phyloP scores from a whole-genome alignment of 2,329 filamentous ascomycete species.

The Trichothecium roseum region DNA sequence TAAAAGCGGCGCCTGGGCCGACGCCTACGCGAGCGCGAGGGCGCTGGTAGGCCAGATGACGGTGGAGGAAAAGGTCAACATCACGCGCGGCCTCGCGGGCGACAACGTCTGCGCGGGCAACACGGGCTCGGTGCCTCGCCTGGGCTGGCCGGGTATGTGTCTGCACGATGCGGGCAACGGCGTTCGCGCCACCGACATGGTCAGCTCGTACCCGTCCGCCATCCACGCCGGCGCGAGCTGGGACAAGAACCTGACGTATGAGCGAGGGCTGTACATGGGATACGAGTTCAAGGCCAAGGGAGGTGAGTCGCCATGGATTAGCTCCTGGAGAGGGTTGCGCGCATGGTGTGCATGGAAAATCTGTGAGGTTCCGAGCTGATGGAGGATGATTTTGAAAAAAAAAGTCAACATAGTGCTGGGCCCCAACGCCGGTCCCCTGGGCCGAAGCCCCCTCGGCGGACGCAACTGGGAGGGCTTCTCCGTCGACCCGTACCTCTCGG shows the following conservation, averaged over 20 bases:
- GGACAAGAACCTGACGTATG: slow-evolving; percentile 42
- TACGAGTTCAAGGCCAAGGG: slow-evolving; percentile 46
- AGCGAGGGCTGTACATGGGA: slow-evolving; percentile 41
- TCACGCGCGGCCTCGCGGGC: slow-evolving; percentile 41
- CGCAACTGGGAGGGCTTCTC: slow-evolving; percentile 71
- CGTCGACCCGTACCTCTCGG: slow-evolving; percentile 60
- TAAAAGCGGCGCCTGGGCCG: slow-evolving; percentile 36
- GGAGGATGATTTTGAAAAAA: neutral
- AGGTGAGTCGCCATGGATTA: slow-evolving; percentile 29
- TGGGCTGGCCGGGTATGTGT: slow-evolving; percentile 36
- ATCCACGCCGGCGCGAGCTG: slow-evolving; percentile 39
- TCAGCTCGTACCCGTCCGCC: slow-evolving; percentile 36
- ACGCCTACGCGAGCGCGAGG: slow-evolving; percentile 47
- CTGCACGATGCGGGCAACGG: slow-evolving; percentile 40
- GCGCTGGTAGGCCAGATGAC: slow-evolving; percentile 51
- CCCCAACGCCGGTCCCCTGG: slow-evolving; percentile 60
- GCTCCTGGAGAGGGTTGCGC: neutral
- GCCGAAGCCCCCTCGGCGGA: slow-evolving; percentile 59
- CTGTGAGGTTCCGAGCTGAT: neutral
- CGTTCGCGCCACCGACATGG: slow-evolving; percentile 34
- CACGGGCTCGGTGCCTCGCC: slow-evolving; percentile 32
- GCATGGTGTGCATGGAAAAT: neutral
- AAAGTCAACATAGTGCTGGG: slow-evolving; percentile 58
- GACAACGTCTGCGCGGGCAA: slow-evolving; percentile 38
- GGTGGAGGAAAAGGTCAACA: slow-evolving; percentile 51